Conservation (phyloP, 148 eudicot genomes). For the Cornus suecica region DNA sequence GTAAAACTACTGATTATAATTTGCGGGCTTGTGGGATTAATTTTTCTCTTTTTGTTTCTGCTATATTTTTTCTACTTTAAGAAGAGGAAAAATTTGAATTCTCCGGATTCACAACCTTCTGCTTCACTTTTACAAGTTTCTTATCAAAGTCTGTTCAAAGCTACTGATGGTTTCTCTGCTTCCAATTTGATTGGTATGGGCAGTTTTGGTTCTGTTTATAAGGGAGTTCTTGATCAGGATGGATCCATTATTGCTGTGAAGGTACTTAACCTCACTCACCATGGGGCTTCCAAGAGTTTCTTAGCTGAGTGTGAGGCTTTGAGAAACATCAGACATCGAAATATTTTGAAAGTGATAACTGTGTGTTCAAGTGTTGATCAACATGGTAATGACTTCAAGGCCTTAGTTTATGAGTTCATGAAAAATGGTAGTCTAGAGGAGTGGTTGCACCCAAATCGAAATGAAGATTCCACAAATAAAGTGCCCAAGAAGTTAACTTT, state of each 20-base stretch:
- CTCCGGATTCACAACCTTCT: too few species aligned
- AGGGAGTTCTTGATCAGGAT: background rate
- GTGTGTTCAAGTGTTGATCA: background rate
- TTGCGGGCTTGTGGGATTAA: background rate
- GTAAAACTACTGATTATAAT: background rate
- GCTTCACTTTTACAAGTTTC: background rate
- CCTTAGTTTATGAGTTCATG: slow-evolving; percentile 13
- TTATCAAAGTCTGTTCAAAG: background rate
- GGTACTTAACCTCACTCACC: slow-evolving; percentile 6
- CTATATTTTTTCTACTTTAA: background rate
- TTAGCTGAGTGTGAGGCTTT: slow-evolving; percentile 1
- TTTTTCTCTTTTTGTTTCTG: background rate
- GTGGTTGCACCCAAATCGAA: background rate
- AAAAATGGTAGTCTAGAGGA: slow-evolving; percentile 4
- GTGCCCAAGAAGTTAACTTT: background rate
- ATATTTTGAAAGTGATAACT: background rate
- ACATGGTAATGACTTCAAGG: slow-evolving; percentile 11
- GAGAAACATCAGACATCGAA: background rate
- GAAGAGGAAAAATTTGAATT: background rate
- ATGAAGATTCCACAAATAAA: too few species aligned
- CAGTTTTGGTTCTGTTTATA: background rate
- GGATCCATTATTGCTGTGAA: slow-evolving; percentile 4
- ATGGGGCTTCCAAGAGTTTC: slow-evolving; percentile 9
- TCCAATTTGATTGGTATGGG: background rate
- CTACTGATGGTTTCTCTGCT: background rate